phyloP scores from a whole-genome alignment of 1,139 yeast genomes.

The Saccharomyces hybrid region DNA sequence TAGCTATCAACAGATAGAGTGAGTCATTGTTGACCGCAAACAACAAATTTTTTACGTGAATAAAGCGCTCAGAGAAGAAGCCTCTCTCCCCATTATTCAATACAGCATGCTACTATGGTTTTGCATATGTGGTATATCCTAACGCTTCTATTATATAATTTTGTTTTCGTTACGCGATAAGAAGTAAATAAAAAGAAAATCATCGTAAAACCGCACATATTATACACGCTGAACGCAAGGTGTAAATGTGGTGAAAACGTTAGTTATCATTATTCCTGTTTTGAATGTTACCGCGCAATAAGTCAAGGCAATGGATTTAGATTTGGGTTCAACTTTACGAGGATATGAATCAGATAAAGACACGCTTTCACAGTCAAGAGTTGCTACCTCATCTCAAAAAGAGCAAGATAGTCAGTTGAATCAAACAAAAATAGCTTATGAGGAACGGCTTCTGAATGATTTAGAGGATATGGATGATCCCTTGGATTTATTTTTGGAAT shows the following conservation, averaged over 20 bases:
- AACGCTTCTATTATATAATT: not conserved
- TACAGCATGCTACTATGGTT: not conserved
- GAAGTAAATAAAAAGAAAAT: not conserved
- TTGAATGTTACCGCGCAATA: not conserved
- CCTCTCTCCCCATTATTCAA: too few species aligned
- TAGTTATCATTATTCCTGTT: not conserved
- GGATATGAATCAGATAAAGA: not conserved
- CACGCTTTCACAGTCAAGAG: not conserved
- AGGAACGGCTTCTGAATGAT: slow-evolving; percentile 37
- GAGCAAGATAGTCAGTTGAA: not conserved
- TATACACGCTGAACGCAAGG: not conserved
- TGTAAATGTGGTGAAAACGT: not conserved
- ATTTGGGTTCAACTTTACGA: not conserved
- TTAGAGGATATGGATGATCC: slow-evolving; percentile 75
- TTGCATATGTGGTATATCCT: too few species aligned
- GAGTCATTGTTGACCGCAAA: too few species aligned
- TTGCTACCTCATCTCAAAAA: not conserved
- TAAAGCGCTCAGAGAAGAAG: too few species aligned
- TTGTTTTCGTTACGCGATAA: not conserved
- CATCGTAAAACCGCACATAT: not conserved
- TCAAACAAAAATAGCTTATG: slow-evolving; percentile 31
- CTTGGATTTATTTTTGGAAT: slow-evolving; percentile 60
- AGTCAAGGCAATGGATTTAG: not conserved
- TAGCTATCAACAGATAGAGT: too few species aligned
- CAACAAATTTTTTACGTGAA: too few species aligned